Base-by-base conservation (phyloP, 2,329 filamentous ascomycete genomes). In the Aspergillus sp. region DNA sequence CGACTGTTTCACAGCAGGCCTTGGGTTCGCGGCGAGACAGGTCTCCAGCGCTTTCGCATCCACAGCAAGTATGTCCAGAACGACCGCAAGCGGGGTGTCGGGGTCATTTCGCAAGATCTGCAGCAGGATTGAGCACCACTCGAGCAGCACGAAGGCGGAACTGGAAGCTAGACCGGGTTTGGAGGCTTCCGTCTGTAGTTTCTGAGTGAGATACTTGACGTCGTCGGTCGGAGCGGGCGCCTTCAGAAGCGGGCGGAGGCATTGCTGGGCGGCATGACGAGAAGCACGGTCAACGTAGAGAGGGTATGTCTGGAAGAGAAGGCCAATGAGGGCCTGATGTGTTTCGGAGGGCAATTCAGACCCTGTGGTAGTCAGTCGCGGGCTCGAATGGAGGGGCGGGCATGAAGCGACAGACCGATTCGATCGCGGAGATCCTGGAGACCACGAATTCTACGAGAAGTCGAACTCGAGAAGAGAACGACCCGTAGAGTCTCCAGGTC, bases 231-330 rank as follows among this genome's bases (percentile, higher is more conserved):
- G 74, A 21, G 82, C 71, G 7, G 76, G 72, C 36, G 85, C 80
- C 51, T 80, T 80, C 53, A 92, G 79, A 59, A 93, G 79, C 47
- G 84, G 80, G 58, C 80, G 76, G 52, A 99, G 80, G 69, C 92
- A 96, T 74, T 82, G 80, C 70, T 96, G 89, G 29, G 91, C 91
- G 34, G 90, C 91, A 62, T 86, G 82, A 62, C 94, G 85, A 42
- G 94, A 97, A 59, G 84, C 78, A 64, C 92, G 86, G 74, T 99
- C 94, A 72, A 86, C 77, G 73, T 97, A 99, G 62, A 88, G 85
- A 56, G 89, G 84, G 68, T 97, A 91, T 47, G 92, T 97, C 69
- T 85, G 85, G 75, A 97, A 93, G 29, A 99, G 83, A 31, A 91
- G 77, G 56, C 84, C 81, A 58, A 96, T 76, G 48, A 94, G 71